phyloP scores from a whole-genome alignment of 768 basidiomycete species.

The Arthromyces matolae region DNA sequence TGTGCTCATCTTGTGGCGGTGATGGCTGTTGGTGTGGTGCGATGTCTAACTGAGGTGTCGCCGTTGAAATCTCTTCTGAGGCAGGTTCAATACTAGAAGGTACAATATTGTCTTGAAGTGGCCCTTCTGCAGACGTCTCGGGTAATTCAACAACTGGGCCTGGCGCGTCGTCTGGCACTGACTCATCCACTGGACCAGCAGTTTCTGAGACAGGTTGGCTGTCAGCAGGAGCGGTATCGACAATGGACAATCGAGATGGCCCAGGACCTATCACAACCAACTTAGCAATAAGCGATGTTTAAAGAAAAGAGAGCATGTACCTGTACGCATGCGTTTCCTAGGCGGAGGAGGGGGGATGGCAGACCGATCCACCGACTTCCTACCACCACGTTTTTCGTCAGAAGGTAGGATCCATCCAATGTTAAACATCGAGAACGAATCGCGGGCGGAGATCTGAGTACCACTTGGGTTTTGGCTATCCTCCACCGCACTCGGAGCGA shows the following conservation, averaged over 20 bases:
- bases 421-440: conserved; percentile 80
- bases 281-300: conserved; percentile 2
- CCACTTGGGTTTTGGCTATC: conserved; percentile 72
- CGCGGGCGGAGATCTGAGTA: no score
- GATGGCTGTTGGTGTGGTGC: no score
- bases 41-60: no score
- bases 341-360: conserved; percentile 41
- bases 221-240: conserved; percentile 46
- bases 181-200: conserved; percentile 23
- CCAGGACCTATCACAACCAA: conserved; percentile 28
- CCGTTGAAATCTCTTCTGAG: no score
- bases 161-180: no score
- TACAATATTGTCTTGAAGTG: no score
- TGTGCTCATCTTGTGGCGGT: no score
- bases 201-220: conserved; percentile 32
- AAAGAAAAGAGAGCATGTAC: conserved; percentile 25
- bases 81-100: no score
- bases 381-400: conserved; percentile 63
- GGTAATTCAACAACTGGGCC: no score
- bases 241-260: conserved; percentile 41
- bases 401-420: conserved; percentile 84
- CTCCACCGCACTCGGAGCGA: conserved; percentile 40
- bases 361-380: conserved; percentile 42
- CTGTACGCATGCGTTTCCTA: conserved; percentile 50
- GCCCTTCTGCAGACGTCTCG: no score